These are phyloP conservation scores for Harringtonia aguacate DNA, from an alignment of 2,329 filamentous ascomycete species.

Conservation along the genomic window DNA sequence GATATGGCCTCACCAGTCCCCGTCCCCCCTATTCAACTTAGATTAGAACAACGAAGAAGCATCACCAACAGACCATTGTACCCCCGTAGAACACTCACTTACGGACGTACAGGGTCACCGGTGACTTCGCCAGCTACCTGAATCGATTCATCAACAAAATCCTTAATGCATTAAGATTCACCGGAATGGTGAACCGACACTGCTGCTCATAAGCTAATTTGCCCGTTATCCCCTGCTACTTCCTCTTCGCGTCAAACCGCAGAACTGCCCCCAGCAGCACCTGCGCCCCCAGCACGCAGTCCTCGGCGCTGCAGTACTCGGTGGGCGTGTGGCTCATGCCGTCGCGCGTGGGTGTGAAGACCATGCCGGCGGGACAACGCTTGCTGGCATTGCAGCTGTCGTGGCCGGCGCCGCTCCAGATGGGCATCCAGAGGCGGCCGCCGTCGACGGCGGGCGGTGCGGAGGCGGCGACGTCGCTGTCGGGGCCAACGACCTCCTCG, in stretches of 20 bases:
- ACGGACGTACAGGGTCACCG: no score
- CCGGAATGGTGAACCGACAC: no score
- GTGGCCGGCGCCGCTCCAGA: slow-evolving; percentile 27
- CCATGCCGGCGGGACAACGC: slow-evolving; percentile 25
- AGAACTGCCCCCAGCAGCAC: slow-evolving; percentile 17
- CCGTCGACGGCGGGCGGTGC: neutral
- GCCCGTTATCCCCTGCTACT: no score
- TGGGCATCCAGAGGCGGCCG: slow-evolving; percentile 14
- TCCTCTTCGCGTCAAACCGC: slow-evolving; percentile 14
- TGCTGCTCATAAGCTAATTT: no score
- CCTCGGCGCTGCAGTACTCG: slow-evolving; percentile 22
- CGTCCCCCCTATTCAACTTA: no score
- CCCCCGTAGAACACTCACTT: no score
- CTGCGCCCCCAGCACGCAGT: slow-evolving; percentile 21
- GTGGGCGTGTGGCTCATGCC: slow-evolving; percentile 27
- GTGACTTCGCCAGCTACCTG: no score
- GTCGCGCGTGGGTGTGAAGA: slow-evolving; percentile 24
- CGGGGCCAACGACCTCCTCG: neutral
- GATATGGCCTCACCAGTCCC: no score
- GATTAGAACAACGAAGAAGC: no score
- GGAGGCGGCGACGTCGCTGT: neutral
- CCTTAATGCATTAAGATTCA: no score
- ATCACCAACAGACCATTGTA: no score
- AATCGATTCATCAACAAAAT: no score
- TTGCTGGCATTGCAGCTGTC: slow-evolving; percentile 25